phyloP scores from a whole-genome alignment of 2,329 filamentous ascomycete genomes.

The Fusarium sp. region DNA sequence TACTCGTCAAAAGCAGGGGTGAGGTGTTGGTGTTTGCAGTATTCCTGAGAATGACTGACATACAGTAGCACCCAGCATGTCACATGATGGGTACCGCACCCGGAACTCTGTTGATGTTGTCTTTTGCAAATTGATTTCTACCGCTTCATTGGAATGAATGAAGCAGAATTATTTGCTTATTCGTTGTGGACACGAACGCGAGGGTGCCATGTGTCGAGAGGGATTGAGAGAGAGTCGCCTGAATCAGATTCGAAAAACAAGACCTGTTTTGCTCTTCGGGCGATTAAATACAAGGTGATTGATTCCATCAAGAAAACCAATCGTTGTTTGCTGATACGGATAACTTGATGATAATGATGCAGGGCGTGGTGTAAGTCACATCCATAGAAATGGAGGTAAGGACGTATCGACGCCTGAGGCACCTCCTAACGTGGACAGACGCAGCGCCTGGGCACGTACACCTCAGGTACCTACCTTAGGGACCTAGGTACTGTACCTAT shows the following conservation, averaged over 20 bases:
- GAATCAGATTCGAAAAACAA: neutral
- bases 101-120: neutral
- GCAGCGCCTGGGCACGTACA: neutral
- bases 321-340: neutral
- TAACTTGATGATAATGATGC: neutral
- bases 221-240: neutral
- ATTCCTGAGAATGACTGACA: slow-evolving; percentile 15
- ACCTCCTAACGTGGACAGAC: neutral
- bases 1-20: neutral
- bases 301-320: neutral
- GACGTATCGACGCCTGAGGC: slow-evolving; percentile 24
- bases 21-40: slow-evolving; percentile 13
- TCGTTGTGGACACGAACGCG: slow-evolving; percentile 13
- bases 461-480: neutral
- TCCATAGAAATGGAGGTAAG: neutral
- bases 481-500: neutral
- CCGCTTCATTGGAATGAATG: slow-evolving; percentile 4
- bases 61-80: neutral
- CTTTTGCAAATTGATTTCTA: slow-evolving; percentile 1
- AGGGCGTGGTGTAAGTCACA: slow-evolving; percentile 11
- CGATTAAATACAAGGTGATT: neutral
- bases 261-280: neutral
- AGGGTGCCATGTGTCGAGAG: neutral
- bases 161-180: slow-evolving; percentile 12
- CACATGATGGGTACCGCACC: neutral